phyloP scores from a whole-genome alignment of 495 filamentous ascomycete genomes.

The Podospora tetraspora region DNA sequence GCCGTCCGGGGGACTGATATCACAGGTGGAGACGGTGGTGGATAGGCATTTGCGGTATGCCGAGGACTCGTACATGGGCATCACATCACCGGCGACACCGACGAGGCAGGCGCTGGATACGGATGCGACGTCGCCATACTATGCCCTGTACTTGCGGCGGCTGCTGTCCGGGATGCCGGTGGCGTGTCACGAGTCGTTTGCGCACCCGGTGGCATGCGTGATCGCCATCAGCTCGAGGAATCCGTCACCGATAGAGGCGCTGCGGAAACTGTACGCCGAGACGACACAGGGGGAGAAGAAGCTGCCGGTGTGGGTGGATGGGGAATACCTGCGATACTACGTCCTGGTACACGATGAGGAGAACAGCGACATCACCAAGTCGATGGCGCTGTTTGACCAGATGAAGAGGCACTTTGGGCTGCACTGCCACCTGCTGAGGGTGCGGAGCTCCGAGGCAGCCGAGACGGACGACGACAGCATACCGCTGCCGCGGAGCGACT shows the following conservation, averaged over 20 bases:
- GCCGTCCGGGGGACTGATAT: conserved; percentile 14
- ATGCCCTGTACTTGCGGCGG: conserved; percentile 74
- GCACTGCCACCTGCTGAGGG: conserved; percentile 84
- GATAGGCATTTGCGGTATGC: conserved; percentile 49
- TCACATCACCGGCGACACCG: conserved; percentile 34
- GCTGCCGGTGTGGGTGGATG: conserved; percentile 75
- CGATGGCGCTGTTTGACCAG: conserved; percentile 82
- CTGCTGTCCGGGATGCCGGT: conserved; percentile 71
- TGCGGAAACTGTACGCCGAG: conserved; percentile 73
- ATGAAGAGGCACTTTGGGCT: conserved; percentile 97
- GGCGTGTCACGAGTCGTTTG: conserved; percentile 83
- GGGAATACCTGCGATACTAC: conserved; percentile 90
- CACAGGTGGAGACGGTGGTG: conserved; percentile 48
- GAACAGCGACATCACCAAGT: conserved; percentile 81
- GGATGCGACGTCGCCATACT: conserved; percentile 57
- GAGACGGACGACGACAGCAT: conserved; percentile 90
- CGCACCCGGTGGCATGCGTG: conserved; percentile 91
- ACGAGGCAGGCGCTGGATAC: conserved; percentile 33
- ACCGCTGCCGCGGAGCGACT: conserved; percentile 71
- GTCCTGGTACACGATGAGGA: conserved; percentile 98
- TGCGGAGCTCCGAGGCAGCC: conserved; percentile 78
- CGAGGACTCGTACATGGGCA: conserved; percentile 42
- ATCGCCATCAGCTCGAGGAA: conserved; percentile 92
- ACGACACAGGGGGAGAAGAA: conserved; percentile 62
- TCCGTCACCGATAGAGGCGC: conserved; percentile 69